Conservation (phyloP, 257 asterid species). For the Schizonepeta tenuifolia region DNA sequence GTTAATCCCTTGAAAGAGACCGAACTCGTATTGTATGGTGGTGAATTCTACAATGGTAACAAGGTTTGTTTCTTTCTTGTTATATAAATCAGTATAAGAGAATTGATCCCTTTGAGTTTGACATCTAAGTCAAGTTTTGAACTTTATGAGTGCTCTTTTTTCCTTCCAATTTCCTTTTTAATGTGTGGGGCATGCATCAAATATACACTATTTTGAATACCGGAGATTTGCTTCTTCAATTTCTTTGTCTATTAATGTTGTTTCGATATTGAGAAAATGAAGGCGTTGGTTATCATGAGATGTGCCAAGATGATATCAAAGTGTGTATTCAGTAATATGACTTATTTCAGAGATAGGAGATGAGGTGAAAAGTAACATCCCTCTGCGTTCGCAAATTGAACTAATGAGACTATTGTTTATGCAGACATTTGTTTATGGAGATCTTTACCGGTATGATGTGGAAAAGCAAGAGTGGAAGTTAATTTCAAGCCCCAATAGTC, state of each 20-base stretch:
- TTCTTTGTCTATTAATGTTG: background rate
- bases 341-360: constrained; percentile 5
- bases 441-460: constrained; percentile 83
- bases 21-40: constrained; percentile 85
- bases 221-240: background rate
- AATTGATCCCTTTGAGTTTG: background rate
- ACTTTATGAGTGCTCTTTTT: background rate
- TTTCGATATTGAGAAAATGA: background rate
- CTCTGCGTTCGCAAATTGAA: background rate
- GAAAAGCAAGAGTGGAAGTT: constrained; percentile 94
- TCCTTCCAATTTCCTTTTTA: background rate
- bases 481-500: constrained; percentile 94
- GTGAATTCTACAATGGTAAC: constrained; percentile 96
- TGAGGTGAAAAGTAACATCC: background rate
- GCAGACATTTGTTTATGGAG: constrained; percentile 97
- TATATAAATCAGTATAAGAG: background rate
- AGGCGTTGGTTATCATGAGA: background rate
- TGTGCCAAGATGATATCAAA: background rate
- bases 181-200: background rate
- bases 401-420: constrained; percentile 34
- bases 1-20: constrained; percentile 92
- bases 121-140: constrained; percentile 13
- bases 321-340: background rate
- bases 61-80: constrained; percentile 57
- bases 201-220: background rate